Evolutionary conservation across 192 early-diverging fungal species (phyloP), one percentile per base, ranked within the genome.

Genomic region (Chytriomyces sp.): DNA sequence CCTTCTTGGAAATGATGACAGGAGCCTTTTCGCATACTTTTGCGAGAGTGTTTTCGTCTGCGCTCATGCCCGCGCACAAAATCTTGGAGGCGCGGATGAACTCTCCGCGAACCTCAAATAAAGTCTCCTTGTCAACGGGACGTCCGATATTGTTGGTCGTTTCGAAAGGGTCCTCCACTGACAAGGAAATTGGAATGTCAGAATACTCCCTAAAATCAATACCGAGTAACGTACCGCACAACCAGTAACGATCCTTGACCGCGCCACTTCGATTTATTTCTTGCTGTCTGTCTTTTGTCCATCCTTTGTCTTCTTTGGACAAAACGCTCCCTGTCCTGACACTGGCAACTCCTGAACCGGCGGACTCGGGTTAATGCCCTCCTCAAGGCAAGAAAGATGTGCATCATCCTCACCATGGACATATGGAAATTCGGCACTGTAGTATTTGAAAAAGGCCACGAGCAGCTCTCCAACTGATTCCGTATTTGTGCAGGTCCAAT

Each of bases 161-260:
- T 49, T 78, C 77, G 57, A 76, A 76, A n/a, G 77, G 77, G 64
- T 78, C 77, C 53, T 78, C 77, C 14, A 78, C 76, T 78, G 22
- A 26, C 22, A n/a, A 4, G 22, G 2, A 12, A 36, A 33, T 62
- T 62, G 12, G 17, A 62, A 37, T 8, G 60, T n/a, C 38, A 38
- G 60, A 39, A 62, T 37, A n/a, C 26, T 1, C 7, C 26, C 1
- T n/a, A 44, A 65, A 12, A 61, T 38, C 19, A 34, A 52, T 3
- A 34, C 4, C 44, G 3, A 71, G 10, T 3, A 40, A 28, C 71
- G 34, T 28, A 78, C 76, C 77, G 56, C 72, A 73, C 30, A 78
- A 52, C 77, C 77, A 78, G 49, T 62, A 74, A 14, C 77, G 64
- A 52, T 78, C 77, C 59, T 78, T 74, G 2, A 69, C 52, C 7